A percentile compares a stretch with the other conserved stretches of the same genome.
phyloP scores from a whole-genome alignment of 108 stramenopile genomes.

The Cyclotella cryptica region DNA sequence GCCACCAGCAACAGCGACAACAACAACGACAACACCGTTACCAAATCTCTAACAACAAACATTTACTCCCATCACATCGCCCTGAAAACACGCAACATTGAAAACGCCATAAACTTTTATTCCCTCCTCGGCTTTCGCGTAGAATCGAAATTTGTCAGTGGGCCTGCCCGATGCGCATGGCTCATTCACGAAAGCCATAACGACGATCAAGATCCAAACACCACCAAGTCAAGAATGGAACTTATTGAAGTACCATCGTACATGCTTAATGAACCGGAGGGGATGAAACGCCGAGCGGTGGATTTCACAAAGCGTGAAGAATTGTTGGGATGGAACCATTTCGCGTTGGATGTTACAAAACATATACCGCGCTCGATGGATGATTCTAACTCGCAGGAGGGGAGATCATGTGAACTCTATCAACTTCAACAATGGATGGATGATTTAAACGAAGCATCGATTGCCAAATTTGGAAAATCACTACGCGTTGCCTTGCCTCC shows the following conservation, averaged over 20 bases:
- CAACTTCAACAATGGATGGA: slow-evolving; percentile 67
- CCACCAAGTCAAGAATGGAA: slow-evolving; percentile 61
- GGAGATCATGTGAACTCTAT: slow-evolving; percentile 34
- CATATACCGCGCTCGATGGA: slow-evolving; percentile 13
- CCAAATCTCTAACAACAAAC: not conserved
- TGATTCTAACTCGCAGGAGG: not conserved
- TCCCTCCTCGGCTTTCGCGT: slow-evolving; percentile 78
- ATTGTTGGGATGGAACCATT: slow-evolving; percentile 83
- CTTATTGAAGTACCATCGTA: slow-evolving; percentile 82
- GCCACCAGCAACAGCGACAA: not conserved
- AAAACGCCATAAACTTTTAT: slow-evolving; percentile 83
- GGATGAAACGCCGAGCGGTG: slow-evolving; percentile 68
- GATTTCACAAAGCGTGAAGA: slow-evolving; percentile 72
- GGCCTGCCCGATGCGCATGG: slow-evolving; percentile 84
- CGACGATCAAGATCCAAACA: slow-evolving; percentile 10
- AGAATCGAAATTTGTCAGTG: slow-evolving; percentile 73
- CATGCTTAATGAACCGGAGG: slow-evolving; percentile 73
- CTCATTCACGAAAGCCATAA: slow-evolving; percentile 36
- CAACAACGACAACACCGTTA: not conserved
- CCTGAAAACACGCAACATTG: slow-evolving; percentile 83
- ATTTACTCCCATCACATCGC: slow-evolving; percentile 68
- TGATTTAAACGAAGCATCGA: slow-evolving; percentile 65
- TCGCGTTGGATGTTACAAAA: slow-evolving; percentile 78
- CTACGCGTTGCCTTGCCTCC: slow-evolving; percentile 76
- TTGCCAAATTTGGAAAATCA: slow-evolving; percentile 67